Conservation (phyloP, 2,329 filamentous ascomycete genomes). For the Stachybotrys chartarum region DNA sequence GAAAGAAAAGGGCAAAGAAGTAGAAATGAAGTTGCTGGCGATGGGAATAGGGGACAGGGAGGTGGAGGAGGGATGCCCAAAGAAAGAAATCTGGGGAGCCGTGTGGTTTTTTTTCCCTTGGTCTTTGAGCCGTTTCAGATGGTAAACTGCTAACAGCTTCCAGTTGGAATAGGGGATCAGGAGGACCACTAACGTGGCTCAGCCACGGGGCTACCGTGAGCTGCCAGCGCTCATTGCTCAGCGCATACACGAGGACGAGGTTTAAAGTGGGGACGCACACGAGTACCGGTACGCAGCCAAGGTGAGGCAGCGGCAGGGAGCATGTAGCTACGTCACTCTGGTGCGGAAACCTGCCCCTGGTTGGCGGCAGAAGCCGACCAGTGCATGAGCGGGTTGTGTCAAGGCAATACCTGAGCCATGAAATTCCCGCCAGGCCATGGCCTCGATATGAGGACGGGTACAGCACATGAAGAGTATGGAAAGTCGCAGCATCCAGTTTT, state of each 20-base stretch:
- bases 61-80: slow-evolving; percentile 9
- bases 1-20: slow-evolving; percentile 11
- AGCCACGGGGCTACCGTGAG: not conserved
- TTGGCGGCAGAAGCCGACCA: not conserved
- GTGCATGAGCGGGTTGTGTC: not conserved
- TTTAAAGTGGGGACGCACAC: too few relatives aligned
- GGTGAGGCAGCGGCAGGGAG: not conserved
- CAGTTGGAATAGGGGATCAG: not conserved
- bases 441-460: not conserved
- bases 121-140: not conserved
- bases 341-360: not conserved
- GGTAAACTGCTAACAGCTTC: not conserved
- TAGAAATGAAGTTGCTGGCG: slow-evolving; percentile 14
- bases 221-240: not conserved
- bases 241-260: not conserved
- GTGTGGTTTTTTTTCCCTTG: not conserved
- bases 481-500: too few relatives aligned
- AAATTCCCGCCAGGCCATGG: not conserved
- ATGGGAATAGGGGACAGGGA: slow-evolving; percentile 11
- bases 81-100: slow-evolving; percentile 3
- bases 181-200: not conserved
- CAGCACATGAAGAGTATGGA: not conserved
- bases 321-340: not conserved
- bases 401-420: not conserved
- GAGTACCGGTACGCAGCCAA: too few relatives aligned